These are phyloP conservation scores for Linaria vulgaris DNA, from an alignment of 257 asterid genomes.

Conservation along the genomic window DNA sequence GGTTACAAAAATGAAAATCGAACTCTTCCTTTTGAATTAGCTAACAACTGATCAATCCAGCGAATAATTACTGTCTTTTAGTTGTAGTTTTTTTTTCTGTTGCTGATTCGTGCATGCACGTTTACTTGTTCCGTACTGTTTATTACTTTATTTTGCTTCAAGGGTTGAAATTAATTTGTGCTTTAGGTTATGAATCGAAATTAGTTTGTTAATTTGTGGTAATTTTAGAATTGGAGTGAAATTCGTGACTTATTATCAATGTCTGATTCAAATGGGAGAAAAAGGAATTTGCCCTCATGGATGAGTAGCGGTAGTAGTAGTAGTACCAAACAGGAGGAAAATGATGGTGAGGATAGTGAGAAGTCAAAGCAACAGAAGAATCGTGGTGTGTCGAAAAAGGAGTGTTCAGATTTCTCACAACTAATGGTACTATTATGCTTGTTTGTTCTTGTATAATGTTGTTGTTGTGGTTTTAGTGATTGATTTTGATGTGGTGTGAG, in stretches of 20 bases:
- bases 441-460: not conserved
- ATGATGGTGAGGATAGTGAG: constrained; percentile 37
- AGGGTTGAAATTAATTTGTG: constrained; percentile 12
- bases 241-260: constrained; percentile 21
- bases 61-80: too few species aligned
- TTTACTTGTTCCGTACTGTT: too few species aligned
- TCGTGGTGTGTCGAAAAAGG: constrained; percentile 29
- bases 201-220: constrained; percentile 27
- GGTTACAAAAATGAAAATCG: too few species aligned
- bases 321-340: constrained; percentile 47
- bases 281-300: constrained; percentile 92
- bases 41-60: too few species aligned
- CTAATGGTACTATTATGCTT: constrained; percentile 49
- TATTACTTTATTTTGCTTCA: not conserved
- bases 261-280: constrained; percentile 47
- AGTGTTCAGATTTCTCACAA: constrained; percentile 47
- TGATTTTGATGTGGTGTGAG: not conserved
- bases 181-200: constrained; percentile 8
- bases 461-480: constrained; percentile 1
- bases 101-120: too few species aligned
- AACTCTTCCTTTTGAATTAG: too few species aligned
- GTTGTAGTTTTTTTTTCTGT: too few species aligned
- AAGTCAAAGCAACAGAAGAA: constrained; percentile 30
- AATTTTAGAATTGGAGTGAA: not conserved
- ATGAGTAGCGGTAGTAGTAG: too few species aligned